Base-by-base conservation (phyloP, 2,329 filamentous ascomycete genomes). In the Hymenotorrendiella dingleyae region DNA sequence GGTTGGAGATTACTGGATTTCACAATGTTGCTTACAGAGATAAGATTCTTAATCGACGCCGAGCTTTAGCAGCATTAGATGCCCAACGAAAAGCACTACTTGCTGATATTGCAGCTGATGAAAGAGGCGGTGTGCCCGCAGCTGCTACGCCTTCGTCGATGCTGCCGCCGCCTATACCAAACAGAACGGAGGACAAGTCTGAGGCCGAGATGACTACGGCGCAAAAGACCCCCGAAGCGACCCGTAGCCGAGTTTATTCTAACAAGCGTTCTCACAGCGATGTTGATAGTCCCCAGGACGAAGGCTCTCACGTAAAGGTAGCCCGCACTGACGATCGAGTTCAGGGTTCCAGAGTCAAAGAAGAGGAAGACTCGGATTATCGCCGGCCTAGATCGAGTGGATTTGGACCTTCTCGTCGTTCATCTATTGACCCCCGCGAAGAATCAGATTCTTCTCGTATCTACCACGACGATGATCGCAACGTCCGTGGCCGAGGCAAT, bases 1-100 rank as follows among this genome's bases (percentile, higher is more conserved):
- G 63, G 62, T 45, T 66, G 28, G 52, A 60, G 10, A 52, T 62
- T 17, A 64, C 62, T 20, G 56, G 58, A 3, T 66, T 56, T 44
- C 54, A 63, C 47, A 59, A 64, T 51, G 42, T 41, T 28, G 43
- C 44, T n/a, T 62, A 64, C 36, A 59, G 63, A 48, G 49, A 48
- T 29, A 61, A 59, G 45, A 56, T 55, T 26, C 39, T 62, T 19
- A 48, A 46, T 36, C 48, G 50, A 28, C 53, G 54, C 32, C 52
- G 59, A 33, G 44, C 49, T 24, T 50, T 64, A 43, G 57, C 54
- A 33, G 55, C 51, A 12, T 46, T 66, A 21, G 60, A 66, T 43
- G 54, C 53, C 22, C 52, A 64, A 40, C 58, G 52, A 48, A 50
- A 53, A 7, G 53, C 52, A 39, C 37, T 62, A 12, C 32, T 60